These are phyloP conservation scores for Gossypium thurberi DNA, from an alignment of 345 rosid species.

Conservation along the genomic window DNA sequence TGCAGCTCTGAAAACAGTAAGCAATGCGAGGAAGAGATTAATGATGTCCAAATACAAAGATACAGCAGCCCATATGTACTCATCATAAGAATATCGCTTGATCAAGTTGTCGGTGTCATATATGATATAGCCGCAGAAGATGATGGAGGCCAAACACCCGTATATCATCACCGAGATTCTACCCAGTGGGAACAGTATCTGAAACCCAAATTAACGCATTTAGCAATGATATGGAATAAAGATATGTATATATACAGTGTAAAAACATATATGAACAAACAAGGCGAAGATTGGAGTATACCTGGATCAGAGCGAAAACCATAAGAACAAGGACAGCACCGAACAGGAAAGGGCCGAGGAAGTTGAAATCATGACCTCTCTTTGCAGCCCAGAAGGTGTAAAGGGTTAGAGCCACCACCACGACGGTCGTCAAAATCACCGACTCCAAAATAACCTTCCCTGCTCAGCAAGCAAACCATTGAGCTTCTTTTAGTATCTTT, in stretches of 20 bases:
- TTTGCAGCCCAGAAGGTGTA: conserved; percentile 95
- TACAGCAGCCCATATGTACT: conserved; percentile 70
- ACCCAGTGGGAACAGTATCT: conserved; percentile 80
- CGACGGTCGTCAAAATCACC: conserved; percentile 58
- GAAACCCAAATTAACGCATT: background rate
- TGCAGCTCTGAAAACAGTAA: conserved; percentile 50
- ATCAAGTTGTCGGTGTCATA: conserved; percentile 87
- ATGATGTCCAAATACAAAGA: conserved; percentile 51
- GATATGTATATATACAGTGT: background rate
- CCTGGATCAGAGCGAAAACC: conserved; percentile 81
- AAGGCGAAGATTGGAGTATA: conserved; percentile 2
- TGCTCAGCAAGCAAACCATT: conserved; percentile 20
- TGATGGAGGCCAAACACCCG: conserved; percentile 68
- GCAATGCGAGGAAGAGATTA: conserved; percentile 52
- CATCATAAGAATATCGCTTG: conserved; percentile 66
- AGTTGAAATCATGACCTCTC: conserved; percentile 83
- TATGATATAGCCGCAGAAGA: conserved; percentile 81
- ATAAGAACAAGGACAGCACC: conserved; percentile 64
- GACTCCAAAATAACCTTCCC: conserved; percentile 79
- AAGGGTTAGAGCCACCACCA: conserved; percentile 66
- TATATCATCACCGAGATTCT: conserved; percentile 73
- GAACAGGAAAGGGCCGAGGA: conserved; percentile 89
- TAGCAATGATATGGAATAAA: background rate
- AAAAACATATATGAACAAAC: background rate
- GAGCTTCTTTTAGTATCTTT: too few relatives aligned